These are phyloP conservation scores for Boletus edulis DNA, from an alignment of 768 basidiomycete genomes.

Conservation along the genomic window DNA sequence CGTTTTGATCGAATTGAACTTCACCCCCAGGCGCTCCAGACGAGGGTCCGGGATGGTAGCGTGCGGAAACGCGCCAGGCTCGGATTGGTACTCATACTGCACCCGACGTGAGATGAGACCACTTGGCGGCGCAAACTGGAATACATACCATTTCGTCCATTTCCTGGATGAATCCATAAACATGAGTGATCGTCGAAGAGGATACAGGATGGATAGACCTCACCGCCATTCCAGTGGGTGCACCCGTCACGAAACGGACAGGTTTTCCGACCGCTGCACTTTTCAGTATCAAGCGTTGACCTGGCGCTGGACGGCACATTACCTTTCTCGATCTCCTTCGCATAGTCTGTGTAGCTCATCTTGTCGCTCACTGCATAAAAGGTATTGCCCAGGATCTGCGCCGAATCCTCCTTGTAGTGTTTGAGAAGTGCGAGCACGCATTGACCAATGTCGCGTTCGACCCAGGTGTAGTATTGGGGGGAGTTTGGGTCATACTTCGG, in stretches of 20 bases:
- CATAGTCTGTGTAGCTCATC: constrained; percentile 15
- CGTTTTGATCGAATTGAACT: constrained; percentile 19
- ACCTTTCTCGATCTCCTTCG: constrained; percentile 18
- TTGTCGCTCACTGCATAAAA: constrained; percentile 28
- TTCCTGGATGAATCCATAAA: constrained; percentile 4
- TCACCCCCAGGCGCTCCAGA: constrained; percentile 25
- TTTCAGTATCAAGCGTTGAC: background rate
- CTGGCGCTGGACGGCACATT: background rate
- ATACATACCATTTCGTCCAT: constrained; percentile 26
- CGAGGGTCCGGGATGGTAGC: constrained; percentile 25
- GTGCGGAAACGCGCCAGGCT: constrained; percentile 22
- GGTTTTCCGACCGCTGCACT: constrained; percentile 25
- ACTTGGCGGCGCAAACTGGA: background rate
- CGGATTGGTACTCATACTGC: constrained; percentile 26
- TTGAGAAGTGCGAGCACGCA: constrained; percentile 22
- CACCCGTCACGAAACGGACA: constrained; percentile 21
- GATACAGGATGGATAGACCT: background rate
- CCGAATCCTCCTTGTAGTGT: constrained; percentile 21
- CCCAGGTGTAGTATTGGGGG: constrained; percentile 22
- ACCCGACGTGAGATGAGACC: background rate
- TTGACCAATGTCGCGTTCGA: constrained; percentile 25
- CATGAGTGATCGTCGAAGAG: background rate
- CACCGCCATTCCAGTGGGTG: constrained; percentile 19
- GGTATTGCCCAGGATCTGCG: constrained; percentile 17
- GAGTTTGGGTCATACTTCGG: constrained; percentile 17